These are phyloP conservation scores for Alternaria atra DNA, from an alignment of 2,329 filamentous ascomycete genomes.

Conservation along the genomic window DNA sequence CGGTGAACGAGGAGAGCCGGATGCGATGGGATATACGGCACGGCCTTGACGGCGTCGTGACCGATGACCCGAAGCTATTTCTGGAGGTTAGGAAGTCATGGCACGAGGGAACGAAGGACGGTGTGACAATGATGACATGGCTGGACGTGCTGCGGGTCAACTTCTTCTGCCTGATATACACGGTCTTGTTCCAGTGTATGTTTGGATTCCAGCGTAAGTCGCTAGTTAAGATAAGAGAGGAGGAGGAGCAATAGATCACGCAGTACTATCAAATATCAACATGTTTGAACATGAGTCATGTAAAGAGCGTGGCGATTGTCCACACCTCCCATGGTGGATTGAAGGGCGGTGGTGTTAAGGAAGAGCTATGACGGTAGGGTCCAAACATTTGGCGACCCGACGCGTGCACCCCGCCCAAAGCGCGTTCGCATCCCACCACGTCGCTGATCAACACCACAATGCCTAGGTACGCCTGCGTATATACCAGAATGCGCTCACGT, in stretches of 20 bases:
- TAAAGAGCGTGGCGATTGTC: background rate
- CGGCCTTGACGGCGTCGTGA: slow-evolving; percentile 80
- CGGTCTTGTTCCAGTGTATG: slow-evolving; percentile 43
- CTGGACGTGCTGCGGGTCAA: slow-evolving; percentile 46
- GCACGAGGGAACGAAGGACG: slow-evolving; percentile 48
- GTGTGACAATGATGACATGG: slow-evolving; percentile 40
- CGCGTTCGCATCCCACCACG: slow-evolving; percentile 42
- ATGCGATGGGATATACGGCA: slow-evolving; percentile 83
- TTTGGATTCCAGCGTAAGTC: slow-evolving; percentile 37
- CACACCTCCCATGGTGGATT: background rate
- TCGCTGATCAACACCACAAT: slow-evolving; percentile 41
- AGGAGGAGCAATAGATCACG: slow-evolving; percentile 4
- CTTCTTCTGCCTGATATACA: slow-evolving; percentile 46
- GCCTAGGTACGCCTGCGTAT: slow-evolving; percentile 45
- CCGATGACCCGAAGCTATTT: slow-evolving; percentile 79
- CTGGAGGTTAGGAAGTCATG: slow-evolving; percentile 62
- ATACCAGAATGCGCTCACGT: background rate
- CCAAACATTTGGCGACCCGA: slow-evolving; percentile 28
- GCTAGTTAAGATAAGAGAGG: slow-evolving; percentile 23
- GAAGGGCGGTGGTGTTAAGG: background rate
- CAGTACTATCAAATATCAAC: background rate
- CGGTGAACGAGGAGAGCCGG: slow-evolving; percentile 77
- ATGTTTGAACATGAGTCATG: background rate
- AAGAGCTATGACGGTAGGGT: slow-evolving; percentile 15
- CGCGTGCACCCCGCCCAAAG: slow-evolving; percentile 41